Percentiles rank a stretch among this genome's conserved stretches.
Conservation (phyloP, 148 eudicot genomes). For the Talinum fruticosum region DNA sequence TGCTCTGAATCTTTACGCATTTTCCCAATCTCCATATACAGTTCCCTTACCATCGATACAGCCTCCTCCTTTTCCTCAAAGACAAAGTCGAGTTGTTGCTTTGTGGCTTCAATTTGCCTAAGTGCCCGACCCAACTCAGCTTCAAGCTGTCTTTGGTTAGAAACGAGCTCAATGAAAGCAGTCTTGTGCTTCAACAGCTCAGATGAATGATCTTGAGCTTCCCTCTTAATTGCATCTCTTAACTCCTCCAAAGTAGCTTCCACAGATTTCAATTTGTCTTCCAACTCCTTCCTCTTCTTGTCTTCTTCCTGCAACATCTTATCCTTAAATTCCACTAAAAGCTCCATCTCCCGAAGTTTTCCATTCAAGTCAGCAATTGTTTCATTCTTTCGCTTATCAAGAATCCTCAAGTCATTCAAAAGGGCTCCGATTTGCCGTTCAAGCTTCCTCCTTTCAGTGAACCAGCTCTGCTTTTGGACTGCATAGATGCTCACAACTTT, state of each 20-base stretch:
- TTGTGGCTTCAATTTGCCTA: conserved; percentile 70
- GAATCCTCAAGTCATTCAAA: conserved; percentile 53
- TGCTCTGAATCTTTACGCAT: conserved; percentile 63
- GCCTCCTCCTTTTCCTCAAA: conserved; percentile 76
- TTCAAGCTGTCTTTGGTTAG: conserved; percentile 81
- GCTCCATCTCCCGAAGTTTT: conserved; percentile 47
- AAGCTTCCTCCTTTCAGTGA: conserved; percentile 61
- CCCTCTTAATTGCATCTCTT: conserved; percentile 47
- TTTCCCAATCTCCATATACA: conserved; percentile 65
- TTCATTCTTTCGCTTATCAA: conserved; percentile 45
- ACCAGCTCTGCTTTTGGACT: conserved; percentile 79
- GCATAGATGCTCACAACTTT: conserved; percentile 79
- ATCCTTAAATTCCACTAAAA: conserved; percentile 51
- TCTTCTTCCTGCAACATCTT: conserved; percentile 46
- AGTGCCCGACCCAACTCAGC: conserved; percentile 82
- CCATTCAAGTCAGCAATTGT: conserved; percentile 45
- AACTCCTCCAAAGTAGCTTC: conserved; percentile 45
- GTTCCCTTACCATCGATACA: conserved; percentile 49
- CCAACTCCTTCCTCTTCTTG: conserved; percentile 50
- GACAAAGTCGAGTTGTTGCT: conserved; percentile 52
- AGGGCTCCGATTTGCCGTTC: conserved; percentile 58
- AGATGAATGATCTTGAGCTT: conserved; percentile 53
- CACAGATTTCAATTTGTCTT: conserved; percentile 44
- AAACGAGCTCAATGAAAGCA: conserved; percentile 86
- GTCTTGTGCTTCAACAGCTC: conserved; percentile 79